Evolutionary conservation across 228 moss, liverwort and hornwort genomes (phyloP).

Genomic region (Sphagnum fallax): DNA sequence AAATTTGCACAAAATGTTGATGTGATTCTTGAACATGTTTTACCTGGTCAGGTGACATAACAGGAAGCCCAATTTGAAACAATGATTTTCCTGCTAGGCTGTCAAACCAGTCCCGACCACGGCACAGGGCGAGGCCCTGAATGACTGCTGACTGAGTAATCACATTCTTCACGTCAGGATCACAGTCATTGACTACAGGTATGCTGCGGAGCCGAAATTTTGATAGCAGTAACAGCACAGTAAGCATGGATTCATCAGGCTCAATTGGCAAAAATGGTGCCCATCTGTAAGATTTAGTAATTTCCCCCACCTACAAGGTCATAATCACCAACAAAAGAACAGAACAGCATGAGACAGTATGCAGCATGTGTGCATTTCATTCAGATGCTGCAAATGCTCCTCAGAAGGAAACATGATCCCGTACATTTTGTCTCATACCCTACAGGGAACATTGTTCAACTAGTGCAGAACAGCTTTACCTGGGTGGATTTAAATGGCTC

Average conservation of each 20-base stretch:
- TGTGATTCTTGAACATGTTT: too few relatives aligned
- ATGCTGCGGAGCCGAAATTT: constrained; percentile 80
- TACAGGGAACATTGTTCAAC: background rate
- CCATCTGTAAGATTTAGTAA: constrained; percentile 84
- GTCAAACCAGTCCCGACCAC: constrained; percentile 89
- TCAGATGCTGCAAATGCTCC: too few relatives aligned
- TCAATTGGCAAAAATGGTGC: constrained; percentile 86
- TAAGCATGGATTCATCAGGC: constrained; percentile 68
- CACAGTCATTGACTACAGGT: constrained; percentile 63
- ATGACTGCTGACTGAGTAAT: constrained; percentile 78
- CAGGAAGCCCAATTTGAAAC: constrained; percentile 61
- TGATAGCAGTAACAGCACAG: constrained; percentile 70
- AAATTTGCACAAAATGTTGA: too few relatives aligned
- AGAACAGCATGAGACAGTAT: background rate
- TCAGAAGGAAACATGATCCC: too few relatives aligned
- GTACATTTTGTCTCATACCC: too few relatives aligned
- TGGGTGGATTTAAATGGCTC: constrained; percentile 76
- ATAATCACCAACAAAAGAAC: background rate
- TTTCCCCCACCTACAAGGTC: constrained; percentile 53
- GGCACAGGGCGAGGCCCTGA: constrained; percentile 56
- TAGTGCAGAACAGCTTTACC: constrained; percentile 15
- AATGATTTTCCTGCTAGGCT: constrained; percentile 59
- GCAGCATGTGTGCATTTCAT: background rate
- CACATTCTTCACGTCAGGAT: constrained; percentile 67
- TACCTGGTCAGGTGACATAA: constrained; percentile 59